Base-by-base conservation (phyloP, 208 protist species). In the Crithidia brevicula region DNA sequence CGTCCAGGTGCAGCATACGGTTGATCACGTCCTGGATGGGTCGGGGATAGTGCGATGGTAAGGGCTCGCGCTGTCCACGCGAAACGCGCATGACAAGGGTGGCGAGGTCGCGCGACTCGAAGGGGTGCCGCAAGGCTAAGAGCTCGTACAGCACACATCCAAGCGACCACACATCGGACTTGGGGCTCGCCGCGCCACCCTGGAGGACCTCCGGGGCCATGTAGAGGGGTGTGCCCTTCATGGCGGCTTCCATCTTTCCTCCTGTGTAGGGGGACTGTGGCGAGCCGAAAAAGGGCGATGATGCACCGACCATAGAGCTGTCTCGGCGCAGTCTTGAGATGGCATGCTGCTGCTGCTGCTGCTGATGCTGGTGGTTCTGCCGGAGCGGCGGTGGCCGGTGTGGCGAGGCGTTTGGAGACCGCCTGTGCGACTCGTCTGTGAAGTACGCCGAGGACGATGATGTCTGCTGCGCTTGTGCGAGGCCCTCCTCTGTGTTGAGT, bases 171-270 rank as follows among this genome's bases (percentile, higher is more conserved):
- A 98, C 81, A 72, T 98, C 96, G 3, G 67, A 73, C 36, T 87
- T 86, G 46, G 77, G 77, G 33, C 82, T 83, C n/a, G 74, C 84
- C 0, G 78, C 77, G 20, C 89, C 77, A 47, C 84, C 88, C 49
- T 96, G 80, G 22, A 96, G 83, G 33, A 93, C 82, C 81, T 99
- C 95, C 22, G 96, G 97, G 2, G 87, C 81, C 88, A 98, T 95
- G 75, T 99, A 99, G 15, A 98, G 91, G 28, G 96, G 93, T n/a
- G 97, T 98, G 15, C 97, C 97, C 16, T 96, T 89, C 73, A 95
- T 76, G 27, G 85, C 93, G 52, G 82, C 74, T 20, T 72, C 62
- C 47, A 81, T 68, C 9, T 20, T 10, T 13, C 54, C 65, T 13
- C 47, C 49, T 0, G n/a, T 22, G 38, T 42, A 65, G 13, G 59